A percentile compares a stretch with the other conserved stretches of the same genome.
These are phyloP conservation scores for Xanthoconium separans DNA, from an alignment of 1,284 basidiomycete species.

Conservation along the genomic window DNA sequence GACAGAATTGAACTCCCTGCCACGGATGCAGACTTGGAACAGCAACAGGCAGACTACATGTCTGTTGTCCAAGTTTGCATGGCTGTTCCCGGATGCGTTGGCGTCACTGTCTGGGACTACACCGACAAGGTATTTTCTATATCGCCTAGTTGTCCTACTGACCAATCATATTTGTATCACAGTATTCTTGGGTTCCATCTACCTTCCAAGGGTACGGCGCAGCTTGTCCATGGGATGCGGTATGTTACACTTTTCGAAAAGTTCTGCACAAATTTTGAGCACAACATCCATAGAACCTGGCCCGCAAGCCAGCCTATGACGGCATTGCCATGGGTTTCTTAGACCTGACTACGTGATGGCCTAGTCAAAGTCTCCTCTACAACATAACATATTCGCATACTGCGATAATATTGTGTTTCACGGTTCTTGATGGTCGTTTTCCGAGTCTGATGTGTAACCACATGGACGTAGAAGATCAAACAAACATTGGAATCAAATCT, in stretches of 20 bases:
- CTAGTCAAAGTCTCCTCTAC: slow-evolving; percentile 8
- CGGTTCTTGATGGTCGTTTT: too few species aligned
- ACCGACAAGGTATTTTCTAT: slow-evolving; percentile 15
- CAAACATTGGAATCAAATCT: too few species aligned
- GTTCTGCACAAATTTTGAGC: background rate
- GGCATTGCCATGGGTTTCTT: slow-evolving; percentile 11
- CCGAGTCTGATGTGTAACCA: too few species aligned
- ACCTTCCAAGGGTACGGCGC: slow-evolving; percentile 9
- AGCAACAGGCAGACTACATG: slow-evolving; percentile 26
- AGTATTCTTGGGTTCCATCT: slow-evolving; percentile 21
- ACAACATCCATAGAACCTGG: slow-evolving; percentile 10
- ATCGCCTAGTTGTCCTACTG: too few species aligned
- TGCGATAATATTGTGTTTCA: background rate
- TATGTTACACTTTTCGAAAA: background rate
- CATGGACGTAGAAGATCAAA: too few species aligned
- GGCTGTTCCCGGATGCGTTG: slow-evolving; percentile 13
- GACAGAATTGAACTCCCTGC: slow-evolving; percentile 52
- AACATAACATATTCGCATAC: background rate
- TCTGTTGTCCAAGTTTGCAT: slow-evolving; percentile 14
- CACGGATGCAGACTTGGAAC: slow-evolving; percentile 37
- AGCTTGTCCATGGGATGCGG: slow-evolving; percentile 19
- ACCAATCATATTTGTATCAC: background rate
- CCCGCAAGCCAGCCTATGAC: slow-evolving; percentile 13
- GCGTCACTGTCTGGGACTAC: slow-evolving; percentile 23
- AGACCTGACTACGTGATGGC: background rate